Evolutionary conservation across 805 yeast genomes (phyloP).

Genomic region (Ogataea henricii): DNA sequence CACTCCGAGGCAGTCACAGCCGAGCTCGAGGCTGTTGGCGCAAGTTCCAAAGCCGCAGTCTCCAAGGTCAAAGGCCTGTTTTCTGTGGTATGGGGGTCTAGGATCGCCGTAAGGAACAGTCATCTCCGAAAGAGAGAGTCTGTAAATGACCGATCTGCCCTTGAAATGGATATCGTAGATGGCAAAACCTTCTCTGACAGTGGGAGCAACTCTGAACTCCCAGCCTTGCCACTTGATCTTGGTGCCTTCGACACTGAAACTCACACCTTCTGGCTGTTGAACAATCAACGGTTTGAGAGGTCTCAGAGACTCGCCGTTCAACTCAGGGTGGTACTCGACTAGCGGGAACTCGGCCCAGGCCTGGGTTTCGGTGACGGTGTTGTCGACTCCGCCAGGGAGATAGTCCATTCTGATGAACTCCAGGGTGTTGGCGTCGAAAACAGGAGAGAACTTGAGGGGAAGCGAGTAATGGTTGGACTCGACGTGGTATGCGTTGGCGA

Average conservation of each 20-base stretch:
- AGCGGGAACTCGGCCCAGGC: conserved; percentile 62
- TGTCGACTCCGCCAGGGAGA: conserved; percentile 73
- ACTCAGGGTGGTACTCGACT: conserved; percentile 75
- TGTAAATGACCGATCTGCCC: conserved; percentile 74
- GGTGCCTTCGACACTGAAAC: conserved; percentile 60
- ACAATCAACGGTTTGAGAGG: conserved; percentile 71
- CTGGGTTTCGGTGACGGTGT: conserved; percentile 51
- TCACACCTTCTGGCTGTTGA: conserved; percentile 79
- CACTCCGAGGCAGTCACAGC: conserved; percentile 83
- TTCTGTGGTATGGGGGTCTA: conserved; percentile 79
- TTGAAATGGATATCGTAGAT: conserved; percentile 71
- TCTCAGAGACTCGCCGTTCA: conserved; percentile 57
- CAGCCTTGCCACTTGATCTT: conserved; percentile 81
- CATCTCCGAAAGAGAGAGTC: conserved; percentile 78
- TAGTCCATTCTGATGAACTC: conserved; percentile 72
- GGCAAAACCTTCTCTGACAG: conserved; percentile 79
- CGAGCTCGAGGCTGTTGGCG: conserved; percentile 67
- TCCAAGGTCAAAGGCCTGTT: conserved; percentile 85
- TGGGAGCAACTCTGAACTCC: conserved; percentile 72
- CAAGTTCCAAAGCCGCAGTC: conserved; percentile 80
- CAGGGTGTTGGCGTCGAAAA: conserved; percentile 60
- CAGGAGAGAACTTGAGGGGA: conserved; percentile 75
- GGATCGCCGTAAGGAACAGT: conserved; percentile 89
- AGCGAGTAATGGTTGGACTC: conserved; percentile 77
- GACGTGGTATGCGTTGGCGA: conserved; percentile 62